Evolutionary conservation across 2,329 filamentous ascomycete species (phyloP).

Genomic region (Ceratocystis harringtonii): DNA sequence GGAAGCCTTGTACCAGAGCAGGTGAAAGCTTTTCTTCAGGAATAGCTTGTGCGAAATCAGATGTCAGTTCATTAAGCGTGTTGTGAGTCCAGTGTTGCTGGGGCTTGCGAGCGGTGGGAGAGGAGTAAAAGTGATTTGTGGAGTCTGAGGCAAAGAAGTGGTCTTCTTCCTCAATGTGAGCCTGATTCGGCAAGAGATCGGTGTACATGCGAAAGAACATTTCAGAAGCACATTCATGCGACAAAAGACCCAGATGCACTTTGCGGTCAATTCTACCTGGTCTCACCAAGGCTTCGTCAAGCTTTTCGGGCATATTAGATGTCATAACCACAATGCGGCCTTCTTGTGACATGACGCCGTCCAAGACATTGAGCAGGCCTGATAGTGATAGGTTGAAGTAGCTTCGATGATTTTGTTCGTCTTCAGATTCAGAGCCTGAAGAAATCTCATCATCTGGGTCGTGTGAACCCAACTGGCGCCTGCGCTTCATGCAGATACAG

Average conservation of each 20-base stretch:
- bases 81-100: slow-evolving; percentile 2
- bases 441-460: not conserved
- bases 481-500: slow-evolving; percentile 19
- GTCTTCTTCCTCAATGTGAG: slow-evolving; percentile 3
- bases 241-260: slow-evolving; percentile 47
- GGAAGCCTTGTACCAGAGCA: slow-evolving; percentile 50
- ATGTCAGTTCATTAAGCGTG: slow-evolving; percentile 8
- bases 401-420: slow-evolving; percentile 32
- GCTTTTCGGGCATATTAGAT: slow-evolving; percentile 57
- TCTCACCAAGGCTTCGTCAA: slow-evolving; percentile 59
- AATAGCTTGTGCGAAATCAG: slow-evolving; percentile 37
- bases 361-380: slow-evolving; percentile 68
- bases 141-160: slow-evolving; percentile 8
- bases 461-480: slow-evolving; percentile 15
- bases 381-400: slow-evolving; percentile 40
- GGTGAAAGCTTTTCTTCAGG: slow-evolving; percentile 39
- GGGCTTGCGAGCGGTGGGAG: not conserved
- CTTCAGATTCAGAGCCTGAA: slow-evolving; percentile 14
- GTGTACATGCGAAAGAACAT: slow-evolving; percentile 46
- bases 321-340: slow-evolving; percentile 71
- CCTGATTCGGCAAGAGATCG: not conserved
- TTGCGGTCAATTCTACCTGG: slow-evolving; percentile 60
- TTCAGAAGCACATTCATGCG: slow-evolving; percentile 37
- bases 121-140: not conserved
- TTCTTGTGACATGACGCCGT: slow-evolving; percentile 67